Percentiles rank a stretch among this genome's conserved stretches.
Evolutionary conservation across 176 grass and related monocot genomes (phyloP).

Genomic region (Triticum monococcum): DNA sequence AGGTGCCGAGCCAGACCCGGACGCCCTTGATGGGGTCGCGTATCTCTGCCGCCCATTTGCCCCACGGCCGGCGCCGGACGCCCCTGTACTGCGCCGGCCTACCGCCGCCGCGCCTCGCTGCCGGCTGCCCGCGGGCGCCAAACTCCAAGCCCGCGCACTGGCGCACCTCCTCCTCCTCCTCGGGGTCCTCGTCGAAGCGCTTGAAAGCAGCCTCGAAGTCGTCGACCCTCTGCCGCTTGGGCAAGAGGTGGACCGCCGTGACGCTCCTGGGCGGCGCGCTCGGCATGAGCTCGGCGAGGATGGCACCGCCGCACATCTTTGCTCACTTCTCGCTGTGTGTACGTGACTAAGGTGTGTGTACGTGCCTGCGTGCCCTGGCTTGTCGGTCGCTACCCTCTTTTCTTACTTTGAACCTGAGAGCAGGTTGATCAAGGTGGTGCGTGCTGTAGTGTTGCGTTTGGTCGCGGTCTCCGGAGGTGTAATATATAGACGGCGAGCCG

Average conservation of each 20-base stretch:
- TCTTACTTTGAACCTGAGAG: too few species aligned
- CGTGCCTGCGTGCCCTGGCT: too few species aligned
- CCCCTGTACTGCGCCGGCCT: conserved; percentile 25
- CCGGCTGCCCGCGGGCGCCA: neutral
- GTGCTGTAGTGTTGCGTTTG: neutral
- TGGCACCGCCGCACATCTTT: conserved; percentile 62
- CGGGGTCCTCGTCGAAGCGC: neutral
- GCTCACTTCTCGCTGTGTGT: neutral
- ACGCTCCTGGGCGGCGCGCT: conserved; percentile 15
- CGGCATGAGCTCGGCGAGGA: conserved; percentile 50
- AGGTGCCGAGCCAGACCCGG: conserved; percentile 82
- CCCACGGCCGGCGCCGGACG: conserved; percentile 62
- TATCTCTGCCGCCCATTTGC: conserved; percentile 87
- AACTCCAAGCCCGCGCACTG: conserved; percentile 13
- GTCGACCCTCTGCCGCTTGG: neutral
- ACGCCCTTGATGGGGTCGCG: conserved; percentile 64
- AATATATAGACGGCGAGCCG: neutral
- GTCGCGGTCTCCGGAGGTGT: neutral
- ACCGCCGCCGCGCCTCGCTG: too few species aligned
- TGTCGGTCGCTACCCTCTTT: too few species aligned
- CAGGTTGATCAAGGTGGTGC: too few species aligned
- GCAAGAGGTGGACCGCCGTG: conserved; percentile 17
- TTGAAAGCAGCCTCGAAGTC: neutral
- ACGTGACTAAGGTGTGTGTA: too few species aligned
- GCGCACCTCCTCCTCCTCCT: conserved; percentile 24